Percentiles rank a stretch among this genome's conserved stretches.
These are phyloP conservation scores for Coemansia umbellata DNA, from an alignment of 192 early-diverging fungal species.

Conservation along the genomic window DNA sequence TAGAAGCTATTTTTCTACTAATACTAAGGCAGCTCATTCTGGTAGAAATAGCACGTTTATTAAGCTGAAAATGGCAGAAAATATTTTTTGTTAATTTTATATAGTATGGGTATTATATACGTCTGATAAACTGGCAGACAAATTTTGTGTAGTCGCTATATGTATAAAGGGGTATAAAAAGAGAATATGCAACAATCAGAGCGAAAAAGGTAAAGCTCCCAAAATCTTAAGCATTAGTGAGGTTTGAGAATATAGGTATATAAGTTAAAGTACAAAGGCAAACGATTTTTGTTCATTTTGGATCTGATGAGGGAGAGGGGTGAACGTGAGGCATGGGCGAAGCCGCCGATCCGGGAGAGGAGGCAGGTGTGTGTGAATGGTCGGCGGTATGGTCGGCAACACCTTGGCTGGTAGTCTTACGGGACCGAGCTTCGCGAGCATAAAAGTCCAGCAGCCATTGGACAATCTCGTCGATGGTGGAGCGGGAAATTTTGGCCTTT, in stretches of 20 bases:
- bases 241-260: not conserved
- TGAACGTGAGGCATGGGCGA: slow-evolving; percentile 19
- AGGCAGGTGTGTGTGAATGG: slow-evolving; percentile 26
- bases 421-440: slow-evolving; percentile 31
- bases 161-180: too few species aligned
- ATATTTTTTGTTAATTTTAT: too few species aligned
- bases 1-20: too few species aligned
- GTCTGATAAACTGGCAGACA: too few species aligned
- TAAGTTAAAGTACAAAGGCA: not conserved
- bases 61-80: too few species aligned
- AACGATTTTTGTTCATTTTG: slow-evolving; percentile 3
- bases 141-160: too few species aligned
- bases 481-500: slow-evolving; percentile 6
- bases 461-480: slow-evolving; percentile 15
- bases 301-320: slow-evolving; percentile 14
- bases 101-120: too few species aligned
- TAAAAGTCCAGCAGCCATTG: slow-evolving; percentile 48
- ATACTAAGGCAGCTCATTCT: too few species aligned
- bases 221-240: too few species aligned
- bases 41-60: too few species aligned
- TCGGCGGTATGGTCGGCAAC: slow-evolving; percentile 6
- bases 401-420: not conserved
- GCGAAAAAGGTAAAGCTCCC: not conserved
- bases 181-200: not conserved
- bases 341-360: slow-evolving; percentile 10